These are phyloP conservation scores for Vanrija sp. DNA, from an alignment of 1,284 basidiomycete genomes.

Conservation along the genomic window DNA sequence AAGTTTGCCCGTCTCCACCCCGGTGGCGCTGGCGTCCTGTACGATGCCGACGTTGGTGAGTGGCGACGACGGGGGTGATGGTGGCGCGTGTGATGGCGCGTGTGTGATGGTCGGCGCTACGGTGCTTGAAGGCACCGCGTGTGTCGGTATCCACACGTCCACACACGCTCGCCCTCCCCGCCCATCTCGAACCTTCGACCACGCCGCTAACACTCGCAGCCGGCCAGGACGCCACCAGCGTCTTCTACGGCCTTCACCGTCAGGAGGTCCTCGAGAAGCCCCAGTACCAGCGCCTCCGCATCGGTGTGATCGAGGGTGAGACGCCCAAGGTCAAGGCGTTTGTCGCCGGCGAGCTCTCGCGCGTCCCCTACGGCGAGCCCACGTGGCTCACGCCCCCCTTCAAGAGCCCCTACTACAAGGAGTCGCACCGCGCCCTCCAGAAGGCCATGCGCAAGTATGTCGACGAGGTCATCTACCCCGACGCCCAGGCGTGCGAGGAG, in stretches of 20 bases:
- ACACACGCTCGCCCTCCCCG: no score
- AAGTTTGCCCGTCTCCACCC: conserved; percentile 77
- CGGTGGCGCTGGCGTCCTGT: conserved; percentile 69
- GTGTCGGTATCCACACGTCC: no score
- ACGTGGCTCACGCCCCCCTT: conserved; percentile 77
- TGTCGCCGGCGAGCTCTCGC: conserved; percentile 57
- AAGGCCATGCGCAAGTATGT: conserved; percentile 54
- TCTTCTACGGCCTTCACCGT: conserved; percentile 77
- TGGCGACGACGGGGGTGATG: conserved; percentile 16
- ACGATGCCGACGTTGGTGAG: conserved; percentile 68
- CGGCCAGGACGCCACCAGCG: conserved; percentile 78
- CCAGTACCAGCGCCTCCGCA: conserved; percentile 64
- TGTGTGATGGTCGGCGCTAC: not conserved
- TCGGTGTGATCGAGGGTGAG: conserved; percentile 67
- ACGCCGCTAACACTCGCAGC: conserved; percentile 16
- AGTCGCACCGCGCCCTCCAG: conserved; percentile 52
- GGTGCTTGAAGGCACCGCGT: not conserved
- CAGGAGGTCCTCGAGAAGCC: conserved; percentile 71
- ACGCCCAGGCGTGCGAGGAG: conserved; percentile 63
- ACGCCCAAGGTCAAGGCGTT: conserved; percentile 56
- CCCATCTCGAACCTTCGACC: no score
- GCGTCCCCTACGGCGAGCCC: conserved; percentile 74
- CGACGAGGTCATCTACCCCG: conserved; percentile 54
- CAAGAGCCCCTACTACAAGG: conserved; percentile 77
- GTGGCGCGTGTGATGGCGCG: not conserved